Base-by-base conservation (phyloP, 306 rosid species). In the Begonia peltatifolia region DNA sequence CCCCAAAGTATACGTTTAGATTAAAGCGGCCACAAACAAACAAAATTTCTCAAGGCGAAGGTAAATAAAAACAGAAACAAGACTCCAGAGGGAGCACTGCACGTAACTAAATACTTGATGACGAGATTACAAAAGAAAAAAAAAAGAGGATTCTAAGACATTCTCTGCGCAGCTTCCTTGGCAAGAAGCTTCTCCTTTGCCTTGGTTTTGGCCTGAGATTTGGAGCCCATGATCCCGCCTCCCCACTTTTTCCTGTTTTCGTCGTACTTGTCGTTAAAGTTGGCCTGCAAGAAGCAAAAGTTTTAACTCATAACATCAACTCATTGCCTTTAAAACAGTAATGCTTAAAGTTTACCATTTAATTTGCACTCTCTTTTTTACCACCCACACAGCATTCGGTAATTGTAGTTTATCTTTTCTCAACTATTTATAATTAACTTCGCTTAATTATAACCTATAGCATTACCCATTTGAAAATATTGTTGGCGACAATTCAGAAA, bases 151-250 rank as follows among this genome's bases (percentile, higher is more conserved):
- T 48, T 35, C 54, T 59, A 84, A 12, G 62, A 6, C 82, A 81
- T 50, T 62, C 94, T 84, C 68, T 81, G 90, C 15, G 90, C 87
- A 42, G 87, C 90, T 67, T 84, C 94, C 72, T 80, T 84, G 16
- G 94, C 94, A 30, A 84, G 62, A 35, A 80, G 55, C 64, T 70
- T 78, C 55, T 84, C 94, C 68, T 81, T 84, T 0, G 90, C 94
- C 76, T 63, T 74, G 44, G 87, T 81, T 42, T 69, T 84, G 48
- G 94, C 94, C 75, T 84, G 90, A 41, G 90, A 84, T 52, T 84
- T 84, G 62, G 94, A 84, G 20, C 94, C 90, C 94, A 84, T 84
- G 68, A 84, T 67, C 6, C 94, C 94, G 20, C 94, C 94, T 6
- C 87, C 94, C 90, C 90, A 84, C 66, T 78, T 84, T 72, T 84